Conservation (phyloP, 2,329 filamentous ascomycete genomes). For the Fusarium devonianum region DNA sequence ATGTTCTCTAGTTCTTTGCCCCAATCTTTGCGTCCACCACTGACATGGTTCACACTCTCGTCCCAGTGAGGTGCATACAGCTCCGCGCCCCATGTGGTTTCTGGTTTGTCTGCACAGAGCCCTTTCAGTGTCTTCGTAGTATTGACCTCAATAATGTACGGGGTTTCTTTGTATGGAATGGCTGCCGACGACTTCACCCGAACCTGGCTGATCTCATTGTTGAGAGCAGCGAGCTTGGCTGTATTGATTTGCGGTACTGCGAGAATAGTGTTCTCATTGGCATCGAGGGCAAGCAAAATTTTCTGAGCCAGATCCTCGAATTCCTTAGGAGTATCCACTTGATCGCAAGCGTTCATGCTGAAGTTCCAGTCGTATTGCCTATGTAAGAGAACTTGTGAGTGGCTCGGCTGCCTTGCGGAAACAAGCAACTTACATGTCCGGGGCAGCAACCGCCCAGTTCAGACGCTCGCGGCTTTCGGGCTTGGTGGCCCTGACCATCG, state of each 20-base stretch:
- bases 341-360: conserved; percentile 40
- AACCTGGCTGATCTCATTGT: conserved; percentile 26
- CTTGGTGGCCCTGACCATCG: conserved; percentile 32
- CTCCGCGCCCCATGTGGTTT: conserved; percentile 44
- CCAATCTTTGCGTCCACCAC: conserved; percentile 42
- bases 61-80: conserved; percentile 49
- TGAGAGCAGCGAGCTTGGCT: conserved; percentile 9
- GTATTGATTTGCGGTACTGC: conserved; percentile 22
- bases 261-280: conserved; percentile 14
- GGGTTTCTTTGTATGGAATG: conserved; percentile 43
- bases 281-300: conserved; percentile 27
- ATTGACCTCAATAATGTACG: conserved; percentile 46
- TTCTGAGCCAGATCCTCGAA: conserved; percentile 34
- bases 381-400: conserved; percentile 13
- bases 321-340: conserved; percentile 23
- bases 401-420: neutral
- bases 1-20: conserved; percentile 42
- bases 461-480: conserved; percentile 37
- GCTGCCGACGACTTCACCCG: conserved; percentile 40
- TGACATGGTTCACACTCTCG: conserved; percentile 45
- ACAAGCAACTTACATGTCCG: conserved; percentile 45
- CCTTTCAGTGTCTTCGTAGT: conserved; percentile 42
- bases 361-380: conserved; percentile 49
- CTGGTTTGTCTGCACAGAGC: conserved; percentile 19
- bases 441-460: conserved; percentile 46